These are phyloP conservation scores for Tulasnella sp. DNA, from an alignment of 768 basidiomycete genomes.

Conservation along the genomic window DNA sequence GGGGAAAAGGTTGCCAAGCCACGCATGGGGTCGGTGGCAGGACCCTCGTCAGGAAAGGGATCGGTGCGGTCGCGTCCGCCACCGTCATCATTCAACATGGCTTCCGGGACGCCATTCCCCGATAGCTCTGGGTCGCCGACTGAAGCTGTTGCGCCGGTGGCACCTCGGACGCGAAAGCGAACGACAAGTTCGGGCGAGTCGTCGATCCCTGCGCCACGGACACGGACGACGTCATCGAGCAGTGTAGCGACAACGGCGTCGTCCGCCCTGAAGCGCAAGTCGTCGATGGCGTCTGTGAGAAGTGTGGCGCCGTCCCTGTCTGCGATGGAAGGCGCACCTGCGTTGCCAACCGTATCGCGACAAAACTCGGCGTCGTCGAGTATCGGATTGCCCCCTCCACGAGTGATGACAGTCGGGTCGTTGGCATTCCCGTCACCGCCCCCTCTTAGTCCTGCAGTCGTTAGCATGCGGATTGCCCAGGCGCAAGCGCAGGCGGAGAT, in stretches of 20 bases:
- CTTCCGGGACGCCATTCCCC: neutral
- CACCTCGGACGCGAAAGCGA: neutral
- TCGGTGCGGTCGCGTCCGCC: neutral
- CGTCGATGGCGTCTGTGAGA: neutral
- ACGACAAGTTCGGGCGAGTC: neutral
- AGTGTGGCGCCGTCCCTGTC: neutral
- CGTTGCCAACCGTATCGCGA: neutral
- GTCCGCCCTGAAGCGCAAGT: neutral
- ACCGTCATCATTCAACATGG: neutral
- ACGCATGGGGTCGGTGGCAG: too few species aligned
- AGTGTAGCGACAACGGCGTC: neutral
- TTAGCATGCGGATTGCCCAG: conserved; percentile 9
- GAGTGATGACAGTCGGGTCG: conserved; percentile 12
- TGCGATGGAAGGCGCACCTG: neutral
- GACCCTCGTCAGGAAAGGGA: neutral
- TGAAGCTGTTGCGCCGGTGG: too few species aligned
- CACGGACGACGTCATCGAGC: neutral
- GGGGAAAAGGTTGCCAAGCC: too few species aligned
- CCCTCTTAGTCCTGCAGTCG: conserved; percentile 8
- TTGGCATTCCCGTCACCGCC: conserved; percentile 13
- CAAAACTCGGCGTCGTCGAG: neutral
- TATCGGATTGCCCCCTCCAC: neutral
- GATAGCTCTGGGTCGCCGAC: too few species aligned
- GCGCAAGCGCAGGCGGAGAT: conserved; percentile 1
- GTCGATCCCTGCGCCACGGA: conserved; percentile 3